These are phyloP conservation scores for Cladophialophora immunda DNA, from an alignment of 2,329 filamentous ascomycete genomes.

Conservation along the genomic window DNA sequence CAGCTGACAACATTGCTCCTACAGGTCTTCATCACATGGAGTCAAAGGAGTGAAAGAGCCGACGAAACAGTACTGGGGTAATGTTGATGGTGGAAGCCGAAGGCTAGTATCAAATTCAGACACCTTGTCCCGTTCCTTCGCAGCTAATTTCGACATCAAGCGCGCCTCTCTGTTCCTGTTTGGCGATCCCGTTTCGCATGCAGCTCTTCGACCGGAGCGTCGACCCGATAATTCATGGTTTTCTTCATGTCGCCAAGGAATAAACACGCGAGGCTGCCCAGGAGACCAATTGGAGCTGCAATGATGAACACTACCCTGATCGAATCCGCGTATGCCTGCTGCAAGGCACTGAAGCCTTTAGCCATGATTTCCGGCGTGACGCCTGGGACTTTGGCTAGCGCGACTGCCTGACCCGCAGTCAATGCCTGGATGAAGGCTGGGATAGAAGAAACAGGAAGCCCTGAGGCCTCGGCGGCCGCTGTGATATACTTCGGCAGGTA, in stretches of 20 bases:
- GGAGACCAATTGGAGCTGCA: slow-evolving; percentile 21
- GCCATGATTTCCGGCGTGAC: slow-evolving; percentile 9
- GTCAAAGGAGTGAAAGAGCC: not conserved
- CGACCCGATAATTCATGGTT: slow-evolving; percentile 30
- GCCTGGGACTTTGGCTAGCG: slow-evolving; percentile 12
- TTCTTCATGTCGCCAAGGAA: slow-evolving; percentile 27
- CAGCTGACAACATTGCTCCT: too few relatives aligned
- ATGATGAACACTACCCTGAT: slow-evolving; percentile 31
- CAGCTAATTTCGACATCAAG: not conserved
- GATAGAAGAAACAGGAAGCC: slow-evolving; percentile 20
- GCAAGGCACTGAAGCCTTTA: slow-evolving; percentile 2
- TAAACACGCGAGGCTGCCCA: slow-evolving; percentile 14
- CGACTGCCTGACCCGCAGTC: slow-evolving; percentile 26
- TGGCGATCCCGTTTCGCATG: slow-evolving; percentile 22
- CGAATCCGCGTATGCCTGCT: slow-evolving; percentile 32
- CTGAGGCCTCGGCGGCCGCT: slow-evolving; percentile 18
- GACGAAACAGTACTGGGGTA: not conserved
- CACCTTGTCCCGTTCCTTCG: not conserved
- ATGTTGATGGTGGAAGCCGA: not conserved
- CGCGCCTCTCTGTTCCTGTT: not conserved
- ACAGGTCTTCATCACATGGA: not conserved
- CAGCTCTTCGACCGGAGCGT: slow-evolving; percentile 30
- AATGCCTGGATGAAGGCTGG: slow-evolving; percentile 21
- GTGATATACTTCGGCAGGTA: slow-evolving; percentile 27
- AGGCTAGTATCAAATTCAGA: not conserved